Base-by-base conservation (phyloP, 495 filamentous ascomycete species). In the Tuber umbilicatum region DNA sequence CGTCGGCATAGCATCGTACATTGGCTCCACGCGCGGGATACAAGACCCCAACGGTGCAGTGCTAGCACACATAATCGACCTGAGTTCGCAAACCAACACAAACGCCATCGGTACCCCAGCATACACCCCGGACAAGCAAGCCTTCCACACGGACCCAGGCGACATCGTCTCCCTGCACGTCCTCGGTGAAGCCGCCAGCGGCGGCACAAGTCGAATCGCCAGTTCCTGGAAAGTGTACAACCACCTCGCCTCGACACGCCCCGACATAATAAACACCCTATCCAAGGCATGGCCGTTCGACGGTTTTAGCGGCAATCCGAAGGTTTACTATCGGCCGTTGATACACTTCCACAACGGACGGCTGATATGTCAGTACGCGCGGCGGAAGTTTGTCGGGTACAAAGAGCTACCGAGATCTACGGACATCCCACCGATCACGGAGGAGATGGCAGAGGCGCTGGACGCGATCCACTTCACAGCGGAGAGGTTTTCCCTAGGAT, bases 141-240 rank as follows among this genome's bases (percentile, higher is more conserved):
- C 89, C 12, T 93, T 92, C 78, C 91, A 93, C 76, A 93, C 90
- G 0, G 91, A 93, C 79, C 82, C 85, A 0, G 89, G 89, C 0
- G 91, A 92, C 74, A 86, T 92, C 12, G 82, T 92, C 27, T 87
- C 88, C 0, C 82, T 92, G 0, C 88, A 90, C 38, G 87, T 86
- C 2, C 85, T 87, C 38, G 84, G 84, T 80, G 86, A 85, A 40
- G 88, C 89, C 27, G 83, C 85, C 23, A 75, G 84, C 7, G 89
- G 89, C 45, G 89, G 89, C 68, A 86, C 87, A 43, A 89, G 87
- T 75, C 85, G 87, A 73, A 84, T 91, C 72, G 85, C 89, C 14
- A 89, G 88, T 21, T 85, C 86, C 9, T 87, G 88, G 81, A 87
- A 85, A 14, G 83, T 91, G 41, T 91, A 92, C 84, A 91, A 92